Base-by-base conservation (phyloP, 441 rosid species). In the Kokia cookei region DNA sequence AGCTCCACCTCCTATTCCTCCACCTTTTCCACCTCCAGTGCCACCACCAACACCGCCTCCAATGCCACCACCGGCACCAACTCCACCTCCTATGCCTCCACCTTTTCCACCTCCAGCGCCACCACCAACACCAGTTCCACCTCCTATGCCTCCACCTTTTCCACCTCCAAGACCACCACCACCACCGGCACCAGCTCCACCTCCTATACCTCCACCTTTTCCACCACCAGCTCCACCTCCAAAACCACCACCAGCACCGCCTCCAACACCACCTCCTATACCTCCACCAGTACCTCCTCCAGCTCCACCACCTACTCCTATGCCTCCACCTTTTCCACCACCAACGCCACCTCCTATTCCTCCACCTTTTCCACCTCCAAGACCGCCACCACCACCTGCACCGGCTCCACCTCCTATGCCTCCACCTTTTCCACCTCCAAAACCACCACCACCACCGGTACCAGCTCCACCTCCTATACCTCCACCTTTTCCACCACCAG, bases 191-290 rank as follows among this genome's bases (percentile, higher is more conserved):
- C 76, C 45, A 1, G 0, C 35, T 0, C 74, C 74, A 1, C 74
- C 66, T 55, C 82, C 84, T 0, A 2, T 14, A 4, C 84, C 86
- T 29, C 78, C 78, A 9, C 81, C 84, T 61, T 68, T 42, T 4
- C 83, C 86, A n/a, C 50, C 67, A 22, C n/a, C 65, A 61, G 1
- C 17, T 7, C 45, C 65, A 62, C 19, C 22, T 32, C 66, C 47
- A 7, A 10, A 22, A 2, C 48, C 67, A 7, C 85, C 11, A 63
- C 84, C 83, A 51, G 70, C 29, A 5, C 83, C 85, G 40, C 57
- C 69, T 37, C 60, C n/a, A 15, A 32, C 0, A 1, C 65, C 65
- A 1, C 43, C 65, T 14, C 77, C 76, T 3, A 9, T 11, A 0
- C 65, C 45, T 14, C 65, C 65, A 61, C 7, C 65, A 4, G 2